Conservation (phyloP, 176 grass and related monocot genomes). For the Cocos nucifera region DNA sequence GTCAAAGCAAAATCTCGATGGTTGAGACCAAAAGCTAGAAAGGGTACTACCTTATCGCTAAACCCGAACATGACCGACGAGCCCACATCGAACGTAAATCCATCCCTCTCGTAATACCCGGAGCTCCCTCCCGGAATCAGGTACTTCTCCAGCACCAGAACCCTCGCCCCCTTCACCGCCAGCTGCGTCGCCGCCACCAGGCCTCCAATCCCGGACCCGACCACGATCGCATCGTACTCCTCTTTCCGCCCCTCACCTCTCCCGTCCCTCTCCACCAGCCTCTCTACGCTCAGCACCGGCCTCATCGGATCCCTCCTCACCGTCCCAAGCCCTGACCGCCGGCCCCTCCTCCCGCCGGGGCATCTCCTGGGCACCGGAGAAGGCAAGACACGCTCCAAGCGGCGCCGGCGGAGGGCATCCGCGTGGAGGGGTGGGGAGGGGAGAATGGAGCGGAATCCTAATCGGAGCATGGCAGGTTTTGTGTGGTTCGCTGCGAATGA, state of each 20-base stretch:
- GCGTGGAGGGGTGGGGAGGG: background rate
- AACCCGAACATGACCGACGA: constrained; percentile 97
- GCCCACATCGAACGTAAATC: constrained; percentile 87
- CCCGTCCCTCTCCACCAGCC: background rate
- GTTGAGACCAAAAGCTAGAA: background rate
- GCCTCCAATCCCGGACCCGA: constrained; percentile 81
- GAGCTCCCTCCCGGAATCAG: constrained; percentile 87
- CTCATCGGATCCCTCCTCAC: background rate
- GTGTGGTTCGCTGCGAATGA: too few species aligned
- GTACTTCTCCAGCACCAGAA: constrained; percentile 93
- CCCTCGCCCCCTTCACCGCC: constrained; percentile 63
- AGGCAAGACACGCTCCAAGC: background rate
- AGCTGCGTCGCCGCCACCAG: constrained; percentile 82
- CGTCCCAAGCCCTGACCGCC: background rate
- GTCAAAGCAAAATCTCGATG: background rate
- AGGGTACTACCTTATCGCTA: constrained; percentile 58
- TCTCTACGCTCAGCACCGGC: constrained; percentile 23
- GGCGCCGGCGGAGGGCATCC: background rate
- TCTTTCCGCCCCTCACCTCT: constrained; percentile 1
- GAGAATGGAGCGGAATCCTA: background rate
- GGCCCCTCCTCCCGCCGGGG: background rate
- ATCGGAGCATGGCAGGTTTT: constrained; percentile 4
- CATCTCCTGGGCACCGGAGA: background rate
- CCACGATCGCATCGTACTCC: constrained; percentile 61
- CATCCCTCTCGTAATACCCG: constrained; percentile 68